phyloP scores from a whole-genome alignment of 2,329 filamentous ascomycete species.

The Epichloe bromicola region DNA sequence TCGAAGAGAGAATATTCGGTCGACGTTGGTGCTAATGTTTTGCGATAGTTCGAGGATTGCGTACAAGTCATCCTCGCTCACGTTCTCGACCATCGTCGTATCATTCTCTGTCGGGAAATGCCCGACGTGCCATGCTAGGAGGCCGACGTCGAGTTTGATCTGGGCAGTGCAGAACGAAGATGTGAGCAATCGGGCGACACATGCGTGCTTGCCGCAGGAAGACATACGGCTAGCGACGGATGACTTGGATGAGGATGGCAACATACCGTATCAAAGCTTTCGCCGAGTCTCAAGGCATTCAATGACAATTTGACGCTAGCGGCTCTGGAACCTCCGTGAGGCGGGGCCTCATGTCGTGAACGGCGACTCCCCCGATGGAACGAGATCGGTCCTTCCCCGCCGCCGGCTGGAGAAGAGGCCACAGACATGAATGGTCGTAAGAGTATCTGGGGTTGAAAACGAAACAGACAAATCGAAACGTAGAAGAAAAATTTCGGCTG shows the following conservation, averaged over 20 bases:
- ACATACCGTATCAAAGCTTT: conserved; percentile 8
- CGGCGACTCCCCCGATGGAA: background rate
- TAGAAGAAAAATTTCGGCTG: background rate
- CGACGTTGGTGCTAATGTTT: conserved; percentile 6
- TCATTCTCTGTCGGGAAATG: conserved; percentile 6
- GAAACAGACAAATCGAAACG: background rate
- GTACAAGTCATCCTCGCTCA: conserved; percentile 7
- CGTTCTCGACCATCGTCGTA: background rate
- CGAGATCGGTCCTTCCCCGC: background rate
- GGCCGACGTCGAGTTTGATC: conserved; percentile 8
- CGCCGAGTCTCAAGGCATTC: conserved; percentile 4
- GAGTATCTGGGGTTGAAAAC: background rate
- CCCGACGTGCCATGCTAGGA: conserved; percentile 5
- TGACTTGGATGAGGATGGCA: background rate
- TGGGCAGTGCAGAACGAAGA: background rate
- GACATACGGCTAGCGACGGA: background rate
- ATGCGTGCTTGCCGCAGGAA: too few species aligned
- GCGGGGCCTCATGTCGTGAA: conserved; percentile 1
- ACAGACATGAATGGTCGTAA: conserved; percentile 5
- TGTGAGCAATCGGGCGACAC: background rate
- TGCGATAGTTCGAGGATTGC: conserved; percentile 7
- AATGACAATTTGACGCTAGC: conserved; percentile 3
- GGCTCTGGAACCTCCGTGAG: background rate
- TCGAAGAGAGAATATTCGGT: conserved; percentile 6
- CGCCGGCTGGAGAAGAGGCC: conserved; percentile 2